phyloP scores from a whole-genome alignment of 306 rosid species.

The Cercis canadensis region DNA sequence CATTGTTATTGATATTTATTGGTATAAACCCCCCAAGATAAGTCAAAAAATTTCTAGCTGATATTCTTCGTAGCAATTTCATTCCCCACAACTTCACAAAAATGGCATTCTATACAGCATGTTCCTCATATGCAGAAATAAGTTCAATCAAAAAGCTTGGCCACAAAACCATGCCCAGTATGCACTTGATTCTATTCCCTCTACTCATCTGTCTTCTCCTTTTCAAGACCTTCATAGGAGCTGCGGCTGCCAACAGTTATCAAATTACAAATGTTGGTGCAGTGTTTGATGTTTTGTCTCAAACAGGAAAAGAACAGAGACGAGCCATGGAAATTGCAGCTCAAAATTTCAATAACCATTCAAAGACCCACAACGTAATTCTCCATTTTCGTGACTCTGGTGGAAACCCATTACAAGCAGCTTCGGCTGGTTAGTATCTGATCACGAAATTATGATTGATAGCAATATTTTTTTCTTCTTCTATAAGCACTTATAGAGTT shows the following conservation, averaged over 20 bases:
- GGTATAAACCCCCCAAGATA: too few relatives aligned
- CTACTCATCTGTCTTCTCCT: slow-evolving; percentile 18
- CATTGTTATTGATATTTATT: too few relatives aligned
- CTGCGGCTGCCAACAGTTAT: slow-evolving; percentile 2
- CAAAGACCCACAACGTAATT: slow-evolving; percentile 31
- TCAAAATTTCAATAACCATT: slow-evolving; percentile 38
- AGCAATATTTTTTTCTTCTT: neutral
- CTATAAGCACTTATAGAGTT: neutral
- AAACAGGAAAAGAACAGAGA: slow-evolving; percentile 36
- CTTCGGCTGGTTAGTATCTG: slow-evolving; percentile 45
- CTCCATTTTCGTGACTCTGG: slow-evolving; percentile 38
- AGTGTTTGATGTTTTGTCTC: slow-evolving; percentile 44
- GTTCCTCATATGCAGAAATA: too few relatives aligned
- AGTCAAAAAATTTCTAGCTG: neutral
- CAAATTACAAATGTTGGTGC: slow-evolving; percentile 43
- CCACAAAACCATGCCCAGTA: too few relatives aligned
- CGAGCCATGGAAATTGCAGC: slow-evolving; percentile 50
- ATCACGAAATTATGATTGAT: neutral
- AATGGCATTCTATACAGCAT: too few relatives aligned
- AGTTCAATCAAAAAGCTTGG: too few relatives aligned
- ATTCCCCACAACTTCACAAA: too few relatives aligned
- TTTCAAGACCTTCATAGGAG: slow-evolving; percentile 5
- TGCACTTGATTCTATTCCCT: neutral
- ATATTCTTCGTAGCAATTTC: too few relatives aligned
- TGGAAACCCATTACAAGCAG: slow-evolving; percentile 44